A percentile compares a stretch with the other conserved stretches of the same genome.
phyloP scores from a whole-genome alignment of 306 rosid species.

The Rosa persica region DNA sequence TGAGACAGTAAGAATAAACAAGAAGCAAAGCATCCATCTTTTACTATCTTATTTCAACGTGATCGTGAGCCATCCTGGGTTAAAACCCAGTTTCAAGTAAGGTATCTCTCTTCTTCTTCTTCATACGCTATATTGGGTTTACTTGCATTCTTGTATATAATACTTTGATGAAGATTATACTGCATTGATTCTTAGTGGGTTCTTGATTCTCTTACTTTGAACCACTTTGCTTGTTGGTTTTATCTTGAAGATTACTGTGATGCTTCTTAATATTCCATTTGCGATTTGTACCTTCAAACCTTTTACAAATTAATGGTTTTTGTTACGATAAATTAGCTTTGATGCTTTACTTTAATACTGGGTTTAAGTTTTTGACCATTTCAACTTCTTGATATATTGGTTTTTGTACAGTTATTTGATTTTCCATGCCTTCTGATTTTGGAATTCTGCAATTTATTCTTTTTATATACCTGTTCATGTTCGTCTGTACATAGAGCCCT shows the following conservation, averaged over 20 bases:
- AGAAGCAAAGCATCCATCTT: slow-evolving; percentile 58
- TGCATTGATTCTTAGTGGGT: not conserved
- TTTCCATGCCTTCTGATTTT: too few species aligned
- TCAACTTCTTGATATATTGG: not conserved
- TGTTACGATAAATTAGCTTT: not conserved
- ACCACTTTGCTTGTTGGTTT: not conserved
- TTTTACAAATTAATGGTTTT: not conserved
- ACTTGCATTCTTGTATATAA: not conserved
- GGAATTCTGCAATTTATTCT: too few species aligned
- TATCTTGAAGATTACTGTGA: not conserved
- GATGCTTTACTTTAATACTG: not conserved
- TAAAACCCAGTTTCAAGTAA: slow-evolving; percentile 44
- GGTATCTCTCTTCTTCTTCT: slow-evolving; percentile 39
- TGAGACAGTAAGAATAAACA: not conserved
- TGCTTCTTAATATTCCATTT: not conserved
- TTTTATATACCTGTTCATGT: too few species aligned
- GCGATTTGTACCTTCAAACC: not conserved
- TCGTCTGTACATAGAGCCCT: too few species aligned
- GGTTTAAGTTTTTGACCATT: not conserved
- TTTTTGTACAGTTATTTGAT: not conserved
- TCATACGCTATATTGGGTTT: slow-evolving; percentile 21
- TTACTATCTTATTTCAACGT: slow-evolving; percentile 24
- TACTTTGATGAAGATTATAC: not conserved
- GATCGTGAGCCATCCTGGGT: not conserved
- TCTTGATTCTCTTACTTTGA: not conserved